Evolutionary conservation across 352 stramenopile genomes (phyloP).

Genomic region (Phytophthora pinifolia): DNA sequence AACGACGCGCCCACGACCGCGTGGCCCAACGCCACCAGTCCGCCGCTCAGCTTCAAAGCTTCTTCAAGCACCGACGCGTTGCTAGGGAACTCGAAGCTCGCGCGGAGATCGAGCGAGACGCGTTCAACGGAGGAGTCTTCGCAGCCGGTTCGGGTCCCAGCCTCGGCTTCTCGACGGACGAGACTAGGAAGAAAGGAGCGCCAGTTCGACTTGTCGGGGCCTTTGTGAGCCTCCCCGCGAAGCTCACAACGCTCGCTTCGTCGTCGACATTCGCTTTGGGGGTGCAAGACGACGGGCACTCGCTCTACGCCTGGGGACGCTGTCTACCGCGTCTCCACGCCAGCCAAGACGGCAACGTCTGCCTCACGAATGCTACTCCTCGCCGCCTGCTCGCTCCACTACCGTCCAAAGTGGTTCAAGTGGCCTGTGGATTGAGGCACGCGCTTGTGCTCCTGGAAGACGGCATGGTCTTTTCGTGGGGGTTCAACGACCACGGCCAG

Average conservation of each 20-base stretch:
- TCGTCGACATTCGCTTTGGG: constrained; percentile 54
- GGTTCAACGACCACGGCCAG: constrained; percentile 79
- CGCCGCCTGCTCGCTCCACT: constrained; percentile 37
- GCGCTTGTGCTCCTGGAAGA: constrained; percentile 51
- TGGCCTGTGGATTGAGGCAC: constrained; percentile 59
- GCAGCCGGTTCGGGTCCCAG: constrained; percentile 48
- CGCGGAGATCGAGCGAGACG: constrained; percentile 47
- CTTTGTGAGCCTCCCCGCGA: constrained; percentile 47
- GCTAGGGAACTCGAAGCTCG: constrained; percentile 54
- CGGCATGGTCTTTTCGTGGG: constrained; percentile 72
- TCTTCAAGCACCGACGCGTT: constrained; percentile 48
- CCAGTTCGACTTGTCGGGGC: constrained; percentile 43
- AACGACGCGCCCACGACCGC: constrained; percentile 27
- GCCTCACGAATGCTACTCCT: constrained; percentile 25
- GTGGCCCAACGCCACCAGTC: constrained; percentile 44
- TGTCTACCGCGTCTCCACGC: constrained; percentile 50
- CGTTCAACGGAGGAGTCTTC: constrained; percentile 62
- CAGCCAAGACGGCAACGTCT: constrained; percentile 8
- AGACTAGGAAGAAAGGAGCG: constrained; percentile 14
- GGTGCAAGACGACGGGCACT: constrained; percentile 37
- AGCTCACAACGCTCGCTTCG: constrained; percentile 32
- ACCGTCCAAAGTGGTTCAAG: constrained; percentile 2
- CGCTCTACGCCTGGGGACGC: constrained; percentile 55
- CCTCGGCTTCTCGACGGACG: constrained; percentile 12
- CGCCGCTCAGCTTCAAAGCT: constrained; percentile 47